Percentiles rank a stretch among this genome's conserved stretches.
Evolutionary conservation across 352 stramenopile species (phyloP).

Genomic region (Globisporangium nodosum): DNA sequence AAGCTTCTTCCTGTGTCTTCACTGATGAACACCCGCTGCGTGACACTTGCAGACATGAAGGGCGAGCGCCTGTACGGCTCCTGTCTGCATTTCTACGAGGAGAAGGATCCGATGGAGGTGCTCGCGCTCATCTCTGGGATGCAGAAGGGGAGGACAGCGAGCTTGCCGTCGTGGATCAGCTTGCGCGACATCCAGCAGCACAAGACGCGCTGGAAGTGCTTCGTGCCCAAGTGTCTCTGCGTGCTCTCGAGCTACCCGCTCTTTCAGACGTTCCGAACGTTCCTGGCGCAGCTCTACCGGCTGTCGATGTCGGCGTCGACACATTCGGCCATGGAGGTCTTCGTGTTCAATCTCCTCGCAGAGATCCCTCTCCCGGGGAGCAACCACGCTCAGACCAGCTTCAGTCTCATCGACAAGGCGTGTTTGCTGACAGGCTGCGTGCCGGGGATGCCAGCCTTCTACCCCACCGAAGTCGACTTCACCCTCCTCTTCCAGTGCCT

Average conservation of each 20-base stretch:
- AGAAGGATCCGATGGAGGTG: slow-evolving; percentile 55
- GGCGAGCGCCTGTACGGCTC: slow-evolving; percentile 46
- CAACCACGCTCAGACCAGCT: slow-evolving; percentile 24
- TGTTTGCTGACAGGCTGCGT: slow-evolving; percentile 29
- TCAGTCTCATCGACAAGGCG: slow-evolving; percentile 30
- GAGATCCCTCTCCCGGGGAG: slow-evolving; percentile 32
- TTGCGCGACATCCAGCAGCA: slow-evolving; percentile 65
- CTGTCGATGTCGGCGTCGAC: slow-evolving; percentile 26
- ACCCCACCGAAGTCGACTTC: slow-evolving; percentile 59
- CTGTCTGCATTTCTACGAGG: slow-evolving; percentile 60
- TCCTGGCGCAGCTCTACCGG: slow-evolving; percentile 42
- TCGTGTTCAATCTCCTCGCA: slow-evolving; percentile 51
- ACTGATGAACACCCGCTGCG: too few species aligned
- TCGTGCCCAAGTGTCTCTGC: slow-evolving; percentile 59
- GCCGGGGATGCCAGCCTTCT: slow-evolving; percentile 24
- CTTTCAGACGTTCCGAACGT: slow-evolving; percentile 49
- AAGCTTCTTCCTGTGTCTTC: too few species aligned
- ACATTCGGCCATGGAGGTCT: slow-evolving; percentile 29
- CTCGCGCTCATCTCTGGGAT: slow-evolving; percentile 48
- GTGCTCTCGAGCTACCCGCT: slow-evolving; percentile 47
- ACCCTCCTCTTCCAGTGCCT: slow-evolving; percentile 67
- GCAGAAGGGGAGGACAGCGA: slow-evolving; percentile 34
- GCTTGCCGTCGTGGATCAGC: slow-evolving; percentile 58
- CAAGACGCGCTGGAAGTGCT: slow-evolving; percentile 46
- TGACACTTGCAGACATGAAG: slow-evolving; percentile 31